Evolutionary conservation across 78 protist species (phyloP), one percentile per base, ranked within the genome.

Genomic region (Pelomyxa schiedti): DNA sequence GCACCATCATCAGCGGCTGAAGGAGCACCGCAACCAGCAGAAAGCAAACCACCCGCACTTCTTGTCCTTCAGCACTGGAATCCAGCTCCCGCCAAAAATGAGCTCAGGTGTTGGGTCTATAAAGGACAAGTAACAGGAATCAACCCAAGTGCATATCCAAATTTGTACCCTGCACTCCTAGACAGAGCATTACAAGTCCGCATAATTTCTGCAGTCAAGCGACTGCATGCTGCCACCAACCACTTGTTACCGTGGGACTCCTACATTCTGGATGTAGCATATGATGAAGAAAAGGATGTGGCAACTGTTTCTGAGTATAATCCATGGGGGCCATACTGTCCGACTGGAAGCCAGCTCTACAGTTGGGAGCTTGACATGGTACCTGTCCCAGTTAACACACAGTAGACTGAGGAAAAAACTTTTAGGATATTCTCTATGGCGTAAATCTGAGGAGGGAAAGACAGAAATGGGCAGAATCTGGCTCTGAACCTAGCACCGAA

Each of bases 341-440:
- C 63, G 63, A 52, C 63, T 52, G 63, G 63, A 52, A 52, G 63
- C 63, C 63, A 52, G 63, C 24, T 52, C 36, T 52, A 52, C 63
- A n/a, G 36, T n/a, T 52, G 63, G 63, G 63, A 52, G 63, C 24
- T 52, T 24, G 63, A 52, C 63, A n/a, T n/a, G n/a, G n/a, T n/a
- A n/a, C n/a, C n/a, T n/a, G n/a, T n/a, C n/a, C n/a, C n/a, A n/a
- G n/a, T n/a, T n/a, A n/a, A n/a, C n/a, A n/a, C n/a, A n/a, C n/a
- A n/a, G n/a, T n/a, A n/a, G n/a, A n/a, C n/a, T n/a, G n/a, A n/a
- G n/a, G n/a, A n/a, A n/a, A n/a, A n/a, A n/a, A n/a, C n/a, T n/a
- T n/a, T n/a, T 24, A 24, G 24, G 63, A 52, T 52, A 52, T 52
- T 52, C 63, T 52, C 24, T 52, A 52, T 24, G 63, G 63, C 63